Evolutionary conservation across 148 eudicot genomes (phyloP).

Genomic region (Spergularia bocconei): DNA sequence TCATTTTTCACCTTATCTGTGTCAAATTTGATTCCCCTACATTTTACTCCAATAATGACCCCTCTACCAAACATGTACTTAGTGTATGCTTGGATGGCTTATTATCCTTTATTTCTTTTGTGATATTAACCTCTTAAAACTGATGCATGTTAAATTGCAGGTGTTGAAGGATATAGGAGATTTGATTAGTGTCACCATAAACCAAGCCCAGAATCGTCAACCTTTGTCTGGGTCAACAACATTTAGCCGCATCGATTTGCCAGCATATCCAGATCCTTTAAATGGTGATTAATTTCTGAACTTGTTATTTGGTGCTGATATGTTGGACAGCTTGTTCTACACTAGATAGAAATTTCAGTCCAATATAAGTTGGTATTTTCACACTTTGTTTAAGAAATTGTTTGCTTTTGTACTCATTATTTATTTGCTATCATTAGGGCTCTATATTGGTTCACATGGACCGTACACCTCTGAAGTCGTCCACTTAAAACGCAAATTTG

Average conservation of each 20-base stretch:
- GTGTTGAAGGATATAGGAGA: constrained; percentile 78
- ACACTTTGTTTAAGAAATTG: neutral
- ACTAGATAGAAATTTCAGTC: constrained; percentile 1
- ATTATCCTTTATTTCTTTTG: too few relatives aligned
- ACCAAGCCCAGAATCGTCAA: constrained; percentile 66
- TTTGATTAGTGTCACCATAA: constrained; percentile 55
- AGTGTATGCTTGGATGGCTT: too few relatives aligned
- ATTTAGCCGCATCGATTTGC: constrained; percentile 79
- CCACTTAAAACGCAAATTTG: constrained; percentile 81
- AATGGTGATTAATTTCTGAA: constrained; percentile 48
- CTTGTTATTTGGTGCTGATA: constrained; percentile 5
- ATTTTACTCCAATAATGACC: too few relatives aligned
- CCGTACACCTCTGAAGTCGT: constrained; percentile 80
- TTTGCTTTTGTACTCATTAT: constrained; percentile 5
- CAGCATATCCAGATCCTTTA: constrained; percentile 71
- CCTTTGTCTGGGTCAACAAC: constrained; percentile 84
- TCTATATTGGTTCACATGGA: constrained; percentile 85
- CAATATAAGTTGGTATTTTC: constrained; percentile 1
- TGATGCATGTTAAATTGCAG: constrained; percentile 33
- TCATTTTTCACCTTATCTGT: neutral
- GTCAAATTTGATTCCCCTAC: too few relatives aligned
- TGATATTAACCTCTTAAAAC: neutral
- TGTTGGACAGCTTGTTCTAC: constrained; percentile 10
- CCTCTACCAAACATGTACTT: too few relatives aligned
- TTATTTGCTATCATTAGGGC: constrained; percentile 41